phyloP scores from a whole-genome alignment of 352 stramenopile genomes.

The Globisporangium camurandrum region DNA sequence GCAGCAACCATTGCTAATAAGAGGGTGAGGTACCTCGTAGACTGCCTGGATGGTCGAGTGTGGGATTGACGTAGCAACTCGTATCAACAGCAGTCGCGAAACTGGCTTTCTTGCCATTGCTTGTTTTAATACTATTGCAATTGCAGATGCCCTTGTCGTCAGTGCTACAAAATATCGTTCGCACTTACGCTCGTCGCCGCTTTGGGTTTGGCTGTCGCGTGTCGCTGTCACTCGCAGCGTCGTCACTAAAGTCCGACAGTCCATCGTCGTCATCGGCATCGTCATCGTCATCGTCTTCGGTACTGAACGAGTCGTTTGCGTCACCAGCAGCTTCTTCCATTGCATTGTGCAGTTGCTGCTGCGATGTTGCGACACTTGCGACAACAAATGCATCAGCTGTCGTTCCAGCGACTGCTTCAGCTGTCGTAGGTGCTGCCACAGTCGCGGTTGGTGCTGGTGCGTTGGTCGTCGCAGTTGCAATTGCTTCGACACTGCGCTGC shows the following conservation, averaged over 20 bases:
- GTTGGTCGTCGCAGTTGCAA: background rate
- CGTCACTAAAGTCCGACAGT: slow-evolving; percentile 12
- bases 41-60: too few species aligned
- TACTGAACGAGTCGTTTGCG: background rate
- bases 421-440: background rate
- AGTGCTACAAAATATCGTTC: too few species aligned
- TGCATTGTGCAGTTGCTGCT: background rate
- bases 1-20: slow-evolving; percentile 11
- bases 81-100: too few species aligned
- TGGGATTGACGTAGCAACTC: too few species aligned
- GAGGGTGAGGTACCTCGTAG: too few species aligned
- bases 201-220: slow-evolving; percentile 1
- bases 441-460: background rate
- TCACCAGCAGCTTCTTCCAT: background rate
- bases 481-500: slow-evolving; percentile 5
- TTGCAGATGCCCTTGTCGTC: too few species aligned
- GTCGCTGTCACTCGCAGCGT: slow-evolving; percentile 3
- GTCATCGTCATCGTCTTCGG: background rate
- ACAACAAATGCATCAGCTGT: too few species aligned
- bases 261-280: slow-evolving; percentile 3
- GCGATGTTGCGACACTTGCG: background rate
- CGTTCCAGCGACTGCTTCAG: too few species aligned
- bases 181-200: slow-evolving; percentile 1
- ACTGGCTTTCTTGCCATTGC: too few species aligned
- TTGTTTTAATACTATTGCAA: too few species aligned